Evolutionary conservation across 2,329 filamentous ascomycete species (phyloP), one percentile per base, ranked within the genome.

Genomic region (Phaeomoniella chlamydospora): DNA sequence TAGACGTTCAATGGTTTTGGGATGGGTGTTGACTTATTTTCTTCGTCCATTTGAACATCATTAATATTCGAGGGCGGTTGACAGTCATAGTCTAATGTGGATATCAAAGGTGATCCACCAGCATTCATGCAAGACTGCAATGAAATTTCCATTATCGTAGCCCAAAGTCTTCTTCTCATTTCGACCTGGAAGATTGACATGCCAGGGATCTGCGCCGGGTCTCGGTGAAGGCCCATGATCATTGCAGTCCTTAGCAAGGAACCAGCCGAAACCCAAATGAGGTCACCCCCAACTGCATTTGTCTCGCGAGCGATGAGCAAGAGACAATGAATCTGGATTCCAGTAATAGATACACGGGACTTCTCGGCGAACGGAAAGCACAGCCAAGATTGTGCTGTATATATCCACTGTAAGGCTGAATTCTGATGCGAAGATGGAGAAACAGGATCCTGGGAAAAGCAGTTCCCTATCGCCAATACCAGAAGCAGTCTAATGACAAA

Each of bases 401-500:
- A 68, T 0, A 75, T 53, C 73, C 72, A 78, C 17, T 52, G 58
- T n/a, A 65, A 53, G 0, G 73, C 72, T 0, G 59, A 3, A 56
- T 16, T 16, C 14, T n/a, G 32, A 6, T 9, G 56, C 4, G 53
- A 35, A 4, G 70, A 62, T 22, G 74, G 43, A 0, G 63, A 66
- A 37, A 70, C 74, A 0, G 51, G 40, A 0, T 67, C 58, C 35
- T 76, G 68, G 38, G 70, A 64, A 0, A 57, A 54, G 1, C 58
- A 54, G 1, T 70, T 62, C 0, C 73, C 74, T 13, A 77, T 64
- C 0, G 74, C 70, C 3, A 77, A 50, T 0, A 76, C 61, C 0
- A 78, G 53, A 43, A 76, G 74, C 2, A 77, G 42, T 32, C 71
- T 71, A 11, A 74, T 59, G 1, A 74, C 39, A 34, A 77, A 77